Conservation (phyloP, 805 yeast species). For the Candida namnaoensis region DNA sequence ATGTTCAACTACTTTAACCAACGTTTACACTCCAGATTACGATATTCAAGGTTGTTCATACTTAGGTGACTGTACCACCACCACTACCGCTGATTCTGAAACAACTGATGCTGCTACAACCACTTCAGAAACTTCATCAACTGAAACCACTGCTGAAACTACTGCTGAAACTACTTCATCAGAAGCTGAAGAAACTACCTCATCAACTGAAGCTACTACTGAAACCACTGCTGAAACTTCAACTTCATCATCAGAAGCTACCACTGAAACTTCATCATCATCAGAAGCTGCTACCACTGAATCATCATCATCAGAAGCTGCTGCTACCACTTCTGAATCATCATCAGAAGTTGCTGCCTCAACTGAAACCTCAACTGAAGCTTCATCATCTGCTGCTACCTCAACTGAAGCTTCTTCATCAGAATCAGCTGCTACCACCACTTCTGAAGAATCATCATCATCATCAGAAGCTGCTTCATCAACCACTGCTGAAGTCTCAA, state of each 20-base stretch:
- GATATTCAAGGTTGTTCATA: too few relatives aligned
- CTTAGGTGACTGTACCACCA: too few relatives aligned
- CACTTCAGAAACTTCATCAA: too few relatives aligned
- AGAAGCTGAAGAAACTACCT: slow-evolving; percentile 13
- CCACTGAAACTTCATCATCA: not conserved
- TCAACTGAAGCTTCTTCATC: too few relatives aligned
- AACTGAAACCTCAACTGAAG: too few relatives aligned
- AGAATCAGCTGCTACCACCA: too few relatives aligned
- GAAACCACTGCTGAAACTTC: not conserved
- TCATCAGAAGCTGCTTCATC: too few relatives aligned
- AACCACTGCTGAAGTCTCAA: too few relatives aligned
- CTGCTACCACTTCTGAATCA: not conserved
- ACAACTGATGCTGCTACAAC: too few relatives aligned
- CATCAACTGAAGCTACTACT: not conserved
- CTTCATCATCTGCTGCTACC: too few relatives aligned
- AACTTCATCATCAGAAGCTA: not conserved
- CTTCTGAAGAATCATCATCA: not conserved
- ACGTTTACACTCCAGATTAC: too few relatives aligned
- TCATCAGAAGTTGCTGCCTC: not conserved
- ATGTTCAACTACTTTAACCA: slow-evolving; percentile 12
- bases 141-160: slow-evolving; percentile 6
- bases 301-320: not conserved
- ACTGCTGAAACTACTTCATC: slow-evolving; percentile 13
- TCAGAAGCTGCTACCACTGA: not conserved
- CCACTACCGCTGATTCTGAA: too few relatives aligned